phyloP scores from a whole-genome alignment of 2,329 filamentous ascomycete species.

The Apiospora marii region DNA sequence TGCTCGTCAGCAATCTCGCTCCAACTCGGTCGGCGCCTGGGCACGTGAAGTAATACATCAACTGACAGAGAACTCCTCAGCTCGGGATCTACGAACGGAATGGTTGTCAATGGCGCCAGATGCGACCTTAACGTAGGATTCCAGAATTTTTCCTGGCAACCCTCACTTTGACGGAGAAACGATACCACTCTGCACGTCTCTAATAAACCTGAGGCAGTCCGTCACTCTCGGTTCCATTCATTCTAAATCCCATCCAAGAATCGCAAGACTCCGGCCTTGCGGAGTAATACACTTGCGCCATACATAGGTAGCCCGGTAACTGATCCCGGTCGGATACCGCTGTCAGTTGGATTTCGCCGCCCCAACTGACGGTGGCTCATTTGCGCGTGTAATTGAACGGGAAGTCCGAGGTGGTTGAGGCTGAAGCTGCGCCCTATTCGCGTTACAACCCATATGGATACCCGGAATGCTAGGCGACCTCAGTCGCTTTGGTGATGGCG shows the following conservation, averaged over 20 bases:
- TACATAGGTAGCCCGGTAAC: conserved; percentile 2
- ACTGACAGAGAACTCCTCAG: background rate
- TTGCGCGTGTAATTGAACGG: background rate
- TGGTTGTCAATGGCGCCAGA: conserved; percentile 20
- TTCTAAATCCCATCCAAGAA: conserved; percentile 6
- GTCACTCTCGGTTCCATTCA: conserved; percentile 19
- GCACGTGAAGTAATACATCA: background rate
- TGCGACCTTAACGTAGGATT: conserved; percentile 24
- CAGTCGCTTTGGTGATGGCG: background rate
- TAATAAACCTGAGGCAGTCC: conserved; percentile 21
- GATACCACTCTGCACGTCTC: conserved; percentile 17
- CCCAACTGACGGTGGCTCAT: conserved; percentile 15
- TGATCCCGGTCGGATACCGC: background rate
- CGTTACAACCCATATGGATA: conserved; percentile 12
- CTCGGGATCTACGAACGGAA: conserved; percentile 11
- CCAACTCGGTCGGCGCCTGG: background rate
- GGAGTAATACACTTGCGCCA: conserved; percentile 19
- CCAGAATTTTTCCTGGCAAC: conserved; percentile 12
- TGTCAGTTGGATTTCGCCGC: background rate
- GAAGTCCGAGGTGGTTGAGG: background rate
- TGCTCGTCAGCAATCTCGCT: background rate
- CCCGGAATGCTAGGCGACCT: background rate
- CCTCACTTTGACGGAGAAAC: conserved; percentile 7
- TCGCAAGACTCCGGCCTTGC: background rate
- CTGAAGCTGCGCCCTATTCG: conserved; percentile 12